Conservation (phyloP, 495 filamentous ascomycete genomes). For the Podospora pseudocomata region DNA sequence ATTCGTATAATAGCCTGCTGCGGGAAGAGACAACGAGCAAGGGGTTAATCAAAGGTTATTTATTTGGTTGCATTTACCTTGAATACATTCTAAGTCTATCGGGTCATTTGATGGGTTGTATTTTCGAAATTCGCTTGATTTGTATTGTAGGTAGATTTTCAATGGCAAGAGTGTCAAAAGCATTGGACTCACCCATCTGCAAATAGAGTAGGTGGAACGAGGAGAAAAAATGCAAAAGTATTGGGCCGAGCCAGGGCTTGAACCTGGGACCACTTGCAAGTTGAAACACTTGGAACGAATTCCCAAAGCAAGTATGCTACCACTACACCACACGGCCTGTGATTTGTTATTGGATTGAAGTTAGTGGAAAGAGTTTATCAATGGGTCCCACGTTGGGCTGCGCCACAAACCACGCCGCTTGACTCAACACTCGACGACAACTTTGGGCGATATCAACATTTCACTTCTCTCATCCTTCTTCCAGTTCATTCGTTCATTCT, state of each 20-base stretch:
- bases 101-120: no score
- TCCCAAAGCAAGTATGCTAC: not conserved
- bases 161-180: not conserved
- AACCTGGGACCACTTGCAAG: not conserved
- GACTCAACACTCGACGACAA: not conserved
- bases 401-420: not conserved
- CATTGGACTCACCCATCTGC: not conserved
- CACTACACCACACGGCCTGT: constrained; percentile 3
- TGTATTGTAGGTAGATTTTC: no score
- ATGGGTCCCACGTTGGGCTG: not conserved
- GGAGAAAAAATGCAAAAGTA: not conserved
- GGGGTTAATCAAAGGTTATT: not conserved
- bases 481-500: no score
- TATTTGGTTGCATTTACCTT: not conserved
- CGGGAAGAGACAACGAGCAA: not conserved
- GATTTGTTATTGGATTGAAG: not conserved
- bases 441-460: not conserved
- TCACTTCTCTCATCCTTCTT: no score
- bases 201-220: not conserved
- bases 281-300: constrained; percentile 1
- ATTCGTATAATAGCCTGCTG: not conserved
- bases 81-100: no score
- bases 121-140: no score
- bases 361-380: not conserved
- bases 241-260: not conserved